Base-by-base conservation (phyloP, 129 eudicot genomes). In the Deinandra increscens region DNA sequence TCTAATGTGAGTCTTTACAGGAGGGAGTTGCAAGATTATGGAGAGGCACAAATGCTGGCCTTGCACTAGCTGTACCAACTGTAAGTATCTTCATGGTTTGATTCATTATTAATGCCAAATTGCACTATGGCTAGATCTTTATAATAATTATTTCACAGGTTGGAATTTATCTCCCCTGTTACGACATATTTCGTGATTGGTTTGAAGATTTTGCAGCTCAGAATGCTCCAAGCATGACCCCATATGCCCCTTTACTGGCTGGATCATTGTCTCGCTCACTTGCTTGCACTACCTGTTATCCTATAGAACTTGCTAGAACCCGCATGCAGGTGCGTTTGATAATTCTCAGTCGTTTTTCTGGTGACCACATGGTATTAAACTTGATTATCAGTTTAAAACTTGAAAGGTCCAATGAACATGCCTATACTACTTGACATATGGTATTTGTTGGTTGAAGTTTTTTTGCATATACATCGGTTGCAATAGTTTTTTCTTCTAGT, bases 1-100 rank as follows among this genome's bases (percentile, higher is more conserved):
- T 56, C 23, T 68, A 45, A 62, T 19, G 17, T 20, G 33, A 10
- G 18, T 17, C 38, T 79, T 55, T 68, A 79, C 85, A 93, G 97
- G 99, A 93, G 75, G 97, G 99, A 50, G 37, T 87, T 60, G 41
- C 75, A 18, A 90, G 88, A 62, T 85, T 93, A 33, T 93, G 98
- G 95, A 86, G 98, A 81, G 96, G 98, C 72, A 93, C 98, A 76
- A 84, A 86, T 89, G 95, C 95, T 41, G 92, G 97, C 50, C 82
- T 89, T 67, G 99, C 99, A 36, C 72, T 93, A 61, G 97, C 99
- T 59, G 64, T 93, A 18, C 97, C 99, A 60, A 93, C 95, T 48
- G 97, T 93, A 78, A 79, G 91, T 60, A 46, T 49, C 38, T 50
- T 65, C 60, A 54, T 51, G 14, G 22, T 15, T n/a, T 48, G 2